These are phyloP conservation scores for Hypoxylon sp. DNA, from an alignment of 2,329 filamentous ascomycete genomes.

Conservation along the genomic window DNA sequence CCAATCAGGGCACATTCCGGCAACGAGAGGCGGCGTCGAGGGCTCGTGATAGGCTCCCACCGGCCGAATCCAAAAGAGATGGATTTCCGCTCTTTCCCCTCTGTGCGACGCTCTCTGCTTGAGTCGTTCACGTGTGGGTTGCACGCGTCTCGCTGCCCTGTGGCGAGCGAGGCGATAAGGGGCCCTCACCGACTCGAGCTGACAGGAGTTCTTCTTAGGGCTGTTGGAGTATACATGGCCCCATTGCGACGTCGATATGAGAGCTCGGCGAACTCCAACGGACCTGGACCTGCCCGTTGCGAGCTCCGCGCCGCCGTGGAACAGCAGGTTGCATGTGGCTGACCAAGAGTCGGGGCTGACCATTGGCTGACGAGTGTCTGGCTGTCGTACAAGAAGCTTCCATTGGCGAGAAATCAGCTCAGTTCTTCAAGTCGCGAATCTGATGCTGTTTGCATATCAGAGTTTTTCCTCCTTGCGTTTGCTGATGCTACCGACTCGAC, in stretches of 20 bases:
- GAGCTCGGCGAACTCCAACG: background rate
- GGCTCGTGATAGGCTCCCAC: constrained; percentile 9
- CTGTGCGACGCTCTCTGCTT: constrained; percentile 11
- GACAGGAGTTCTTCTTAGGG: background rate
- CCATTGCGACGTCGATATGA: background rate
- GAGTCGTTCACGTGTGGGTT: background rate
- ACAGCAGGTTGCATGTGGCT: constrained; percentile 13
- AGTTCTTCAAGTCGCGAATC: background rate
- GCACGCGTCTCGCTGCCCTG: constrained; percentile 13
- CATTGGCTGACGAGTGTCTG: background rate
- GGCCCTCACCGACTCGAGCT: constrained; percentile 6
- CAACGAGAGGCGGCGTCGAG: constrained; percentile 14
- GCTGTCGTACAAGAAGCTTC: background rate
- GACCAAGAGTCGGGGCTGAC: constrained; percentile 17
- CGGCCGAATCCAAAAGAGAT: constrained; percentile 16
- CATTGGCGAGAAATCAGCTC: background rate
- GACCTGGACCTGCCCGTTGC: background rate
- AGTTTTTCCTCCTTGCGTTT: background rate
- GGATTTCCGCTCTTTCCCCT: constrained; percentile 24
- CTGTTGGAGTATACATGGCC: background rate
- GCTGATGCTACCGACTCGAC: background rate
- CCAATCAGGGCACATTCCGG: constrained; percentile 17
- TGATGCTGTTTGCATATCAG: background rate
- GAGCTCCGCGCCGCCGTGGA: background rate
- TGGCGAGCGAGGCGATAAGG: constrained; percentile 1